A percentile compares a stretch with the other conserved stretches of the same genome.
These are phyloP conservation scores for Phascolomyces articulosus DNA, from an alignment of 371 early-diverging fungal species.

Conservation along the genomic window DNA sequence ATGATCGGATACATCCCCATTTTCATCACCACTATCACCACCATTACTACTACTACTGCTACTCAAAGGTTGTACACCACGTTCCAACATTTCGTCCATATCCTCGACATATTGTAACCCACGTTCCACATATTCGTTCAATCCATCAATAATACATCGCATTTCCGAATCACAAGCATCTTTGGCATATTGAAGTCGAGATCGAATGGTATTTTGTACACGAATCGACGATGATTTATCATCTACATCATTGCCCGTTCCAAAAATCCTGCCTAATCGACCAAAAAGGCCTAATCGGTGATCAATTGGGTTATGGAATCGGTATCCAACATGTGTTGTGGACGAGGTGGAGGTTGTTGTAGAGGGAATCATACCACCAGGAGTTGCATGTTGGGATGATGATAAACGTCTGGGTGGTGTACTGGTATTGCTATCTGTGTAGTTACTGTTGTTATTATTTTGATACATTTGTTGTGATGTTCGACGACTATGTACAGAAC, in stretches of 20 bases:
- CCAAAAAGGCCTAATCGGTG: slow-evolving; percentile 21
- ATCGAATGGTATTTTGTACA: slow-evolving; percentile 35
- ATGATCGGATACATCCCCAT: not conserved
- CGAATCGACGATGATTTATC: slow-evolving; percentile 12
- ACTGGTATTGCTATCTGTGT: not conserved
- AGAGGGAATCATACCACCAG: not conserved
- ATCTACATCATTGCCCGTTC: slow-evolving; percentile 13
- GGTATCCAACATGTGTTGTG: slow-evolving; percentile 18
- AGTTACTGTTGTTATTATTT: not conserved
- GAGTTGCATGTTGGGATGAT: not conserved
- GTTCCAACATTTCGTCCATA: slow-evolving; percentile 29
- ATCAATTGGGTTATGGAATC: slow-evolving; percentile 18
- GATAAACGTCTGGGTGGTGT: not conserved
- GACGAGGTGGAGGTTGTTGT: not conserved
- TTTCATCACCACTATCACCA: slow-evolving; percentile 8
- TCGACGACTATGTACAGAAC: not conserved
- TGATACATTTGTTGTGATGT: not conserved
- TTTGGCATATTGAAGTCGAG: slow-evolving; percentile 44
- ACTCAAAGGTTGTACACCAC: slow-evolving; percentile 15
- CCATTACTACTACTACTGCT: slow-evolving; percentile 28
- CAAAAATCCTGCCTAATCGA: slow-evolving; percentile 23
- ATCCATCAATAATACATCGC: slow-evolving; percentile 69
- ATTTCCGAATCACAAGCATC: slow-evolving; percentile 53
- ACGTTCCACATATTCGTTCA: slow-evolving; percentile 74
- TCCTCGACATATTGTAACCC: slow-evolving; percentile 65